Evolutionary conservation across 2,329 filamentous ascomycete species (phyloP), one percentile per base, ranked within the genome.

Genomic region (Ceratocystis cacaofunesta): DNA sequence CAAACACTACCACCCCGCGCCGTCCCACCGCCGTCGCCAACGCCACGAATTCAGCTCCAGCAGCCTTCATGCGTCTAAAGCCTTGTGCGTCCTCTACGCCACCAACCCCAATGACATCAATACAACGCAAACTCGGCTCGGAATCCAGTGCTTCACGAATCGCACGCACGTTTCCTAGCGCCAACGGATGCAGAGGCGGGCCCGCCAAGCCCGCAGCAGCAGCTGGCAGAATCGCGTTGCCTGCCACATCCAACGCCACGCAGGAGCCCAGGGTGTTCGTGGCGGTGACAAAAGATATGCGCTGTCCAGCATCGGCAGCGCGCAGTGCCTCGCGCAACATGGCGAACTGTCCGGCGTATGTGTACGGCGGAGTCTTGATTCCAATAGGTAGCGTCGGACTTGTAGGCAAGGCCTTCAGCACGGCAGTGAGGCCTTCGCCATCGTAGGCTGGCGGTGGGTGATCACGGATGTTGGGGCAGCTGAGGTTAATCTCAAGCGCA

Each of bases 341-440:
- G 0, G 76, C 72, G 71, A 87, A 92, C 71, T 92, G 84, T 0
- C 78, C 82, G 0, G 80, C 75, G 71, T 90, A 83, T 0, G 88
- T 92, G 70, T 90, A 92, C 0, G 89, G 89, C 4, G 89, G 88
- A 0, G 84, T 86, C 71, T 92, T 92, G 69, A 92, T 77, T 0
- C 88, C 89, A 8, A 78, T 69, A 1, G 79, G 73, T 17, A 80
- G 68, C 5, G 6, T 63, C 5, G 78, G 74, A 2, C 72, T 68
- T 0, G 68, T 50, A 0, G 76, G 74, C 0, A 88, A 74, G 0
- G 75, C 74, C 1, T 69, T 68, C 1, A 92, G 74, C 68, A 89
- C 90, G 4, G 74, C 73, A 0, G 72, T 68, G 2, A 92, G 72
- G 0, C 79, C 76, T 0, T 69, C 69, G 0, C 76, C 73, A 6